A percentile compares a stretch with the other conserved stretches of the same genome.
Evolutionary conservation across 495 filamentous ascomycete genomes (phyloP).

Genomic region (Annulohypoxylon nitens): DNA sequence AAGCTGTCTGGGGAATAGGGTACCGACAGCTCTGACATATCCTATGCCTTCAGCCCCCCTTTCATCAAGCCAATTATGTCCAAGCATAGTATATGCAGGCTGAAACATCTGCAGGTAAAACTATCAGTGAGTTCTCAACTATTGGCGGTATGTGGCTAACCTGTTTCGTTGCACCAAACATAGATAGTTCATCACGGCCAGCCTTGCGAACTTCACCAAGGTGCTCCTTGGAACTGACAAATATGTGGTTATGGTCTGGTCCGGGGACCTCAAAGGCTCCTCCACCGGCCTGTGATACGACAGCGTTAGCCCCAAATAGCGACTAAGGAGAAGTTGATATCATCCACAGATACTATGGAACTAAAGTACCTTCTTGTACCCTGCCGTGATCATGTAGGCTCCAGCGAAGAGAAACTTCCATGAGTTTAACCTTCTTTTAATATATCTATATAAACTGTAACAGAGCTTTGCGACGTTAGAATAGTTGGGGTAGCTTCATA

Average conservation of each 20-base stretch:
- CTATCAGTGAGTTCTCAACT: not conserved
- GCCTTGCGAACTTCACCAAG: not conserved
- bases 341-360: not conserved
- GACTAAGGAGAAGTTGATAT: not conserved
- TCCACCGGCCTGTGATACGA: not conserved
- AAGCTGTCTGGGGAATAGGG: not conserved
- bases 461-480: not conserved
- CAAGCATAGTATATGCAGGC: slow-evolving; percentile 9
- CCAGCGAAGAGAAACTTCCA: not conserved
- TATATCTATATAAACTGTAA: not conserved
- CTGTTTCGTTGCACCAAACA: slow-evolving; percentile 8
- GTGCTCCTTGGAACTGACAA: not conserved
- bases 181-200: slow-evolving; percentile 5
- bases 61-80: slow-evolving; percentile 3
- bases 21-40: slow-evolving; percentile 4
- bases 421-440: not conserved
- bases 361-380: not conserved
- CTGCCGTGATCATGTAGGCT: not conserved
- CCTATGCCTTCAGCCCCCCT: slow-evolving; percentile 5
- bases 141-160: not conserved
- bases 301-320: not conserved
- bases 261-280: not conserved
- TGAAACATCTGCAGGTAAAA: not conserved
- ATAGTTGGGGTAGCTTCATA: not conserved
- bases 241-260: slow-evolving; percentile 4